Percentiles rank a stretch among this genome's conserved stretches.
Evolutionary conservation across 148 eudicot species (phyloP).

Genomic region (Rhododendron henanense): DNA sequence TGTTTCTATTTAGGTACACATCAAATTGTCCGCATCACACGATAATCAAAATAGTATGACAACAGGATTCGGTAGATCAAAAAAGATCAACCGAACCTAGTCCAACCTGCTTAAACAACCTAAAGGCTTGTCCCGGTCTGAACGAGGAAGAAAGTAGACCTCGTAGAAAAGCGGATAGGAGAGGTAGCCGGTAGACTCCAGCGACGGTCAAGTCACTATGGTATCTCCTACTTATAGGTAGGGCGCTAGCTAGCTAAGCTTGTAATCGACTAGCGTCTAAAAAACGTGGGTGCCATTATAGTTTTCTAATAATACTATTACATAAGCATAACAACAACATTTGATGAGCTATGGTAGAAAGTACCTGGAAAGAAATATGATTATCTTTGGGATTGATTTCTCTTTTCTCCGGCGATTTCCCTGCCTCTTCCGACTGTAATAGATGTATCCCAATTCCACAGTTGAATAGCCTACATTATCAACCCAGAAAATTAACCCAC

Average conservation of each 20-base stretch:
- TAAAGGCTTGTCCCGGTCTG: no score
- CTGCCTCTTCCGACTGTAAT: conserved; percentile 65
- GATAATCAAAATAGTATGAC: no score
- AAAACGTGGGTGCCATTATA: no score
- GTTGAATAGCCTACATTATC: conserved; percentile 57
- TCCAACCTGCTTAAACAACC: no score
- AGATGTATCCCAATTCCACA: conserved; percentile 84
- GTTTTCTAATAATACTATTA: not conserved
- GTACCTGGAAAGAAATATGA: conserved; percentile 93
- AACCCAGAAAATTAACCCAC: not conserved
- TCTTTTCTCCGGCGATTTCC: conserved; percentile 48
- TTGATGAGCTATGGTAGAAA: not conserved
- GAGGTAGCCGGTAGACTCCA: not conserved
- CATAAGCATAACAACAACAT: not conserved
- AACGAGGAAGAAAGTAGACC: not conserved
- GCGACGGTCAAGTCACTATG: no score
- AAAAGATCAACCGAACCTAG: no score
- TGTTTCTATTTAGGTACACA: not conserved
- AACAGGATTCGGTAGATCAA: no score
- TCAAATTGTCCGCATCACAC: no score
- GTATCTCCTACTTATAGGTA: no score
- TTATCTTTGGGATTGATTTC: conserved; percentile 82
- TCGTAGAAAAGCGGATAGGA: not conserved
- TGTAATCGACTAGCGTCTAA: not conserved
- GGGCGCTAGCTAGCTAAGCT: not conserved